Conservation (phyloP, 1,284 basidiomycete genomes). For the Ustilago loliicola region DNA sequence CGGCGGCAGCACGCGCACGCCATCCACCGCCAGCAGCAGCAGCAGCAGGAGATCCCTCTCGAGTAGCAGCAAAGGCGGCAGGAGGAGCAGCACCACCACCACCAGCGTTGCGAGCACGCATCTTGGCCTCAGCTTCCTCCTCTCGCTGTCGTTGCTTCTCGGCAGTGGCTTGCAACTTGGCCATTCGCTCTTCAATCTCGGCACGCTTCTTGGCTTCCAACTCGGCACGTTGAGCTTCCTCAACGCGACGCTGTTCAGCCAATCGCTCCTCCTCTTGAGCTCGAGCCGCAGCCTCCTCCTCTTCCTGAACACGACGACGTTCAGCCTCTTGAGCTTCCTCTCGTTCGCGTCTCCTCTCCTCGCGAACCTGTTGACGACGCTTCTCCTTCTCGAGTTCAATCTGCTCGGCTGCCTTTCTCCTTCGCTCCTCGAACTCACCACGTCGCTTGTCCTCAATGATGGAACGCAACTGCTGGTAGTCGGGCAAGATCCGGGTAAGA, state of each 20-base stretch:
- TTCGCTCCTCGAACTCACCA: constrained; percentile 80
- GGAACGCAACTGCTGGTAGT: constrained; percentile 78
- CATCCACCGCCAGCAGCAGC: constrained; percentile 22
- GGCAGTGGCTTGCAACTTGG: constrained; percentile 59
- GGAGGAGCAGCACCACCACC: constrained; percentile 17
- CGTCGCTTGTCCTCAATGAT: constrained; percentile 77
- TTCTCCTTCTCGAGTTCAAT: constrained; percentile 88
- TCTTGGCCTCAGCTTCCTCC: constrained; percentile 54
- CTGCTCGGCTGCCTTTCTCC: constrained; percentile 78
- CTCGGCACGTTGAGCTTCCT: constrained; percentile 64
- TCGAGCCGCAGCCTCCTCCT: constrained; percentile 41
- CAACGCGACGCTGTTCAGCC: constrained; percentile 60
- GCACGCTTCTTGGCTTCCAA: constrained; percentile 68
- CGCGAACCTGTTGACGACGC: constrained; percentile 71
- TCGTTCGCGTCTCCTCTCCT: constrained; percentile 47
- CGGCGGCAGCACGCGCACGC: constrained; percentile 18
- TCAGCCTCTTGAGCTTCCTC: constrained; percentile 65
- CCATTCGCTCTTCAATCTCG: constrained; percentile 67
- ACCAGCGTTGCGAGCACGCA: constrained; percentile 19
- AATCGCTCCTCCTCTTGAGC: constrained; percentile 53
- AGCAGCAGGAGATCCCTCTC: constrained; percentile 25
- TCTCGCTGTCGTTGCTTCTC: constrained; percentile 64
- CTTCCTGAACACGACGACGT: constrained; percentile 56
- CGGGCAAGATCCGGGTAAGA: constrained; percentile 80
- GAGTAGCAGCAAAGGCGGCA: constrained; percentile 5